Base-by-base conservation (phyloP, 345 rosid genomes). In the Hypericum androsaemum region DNA sequence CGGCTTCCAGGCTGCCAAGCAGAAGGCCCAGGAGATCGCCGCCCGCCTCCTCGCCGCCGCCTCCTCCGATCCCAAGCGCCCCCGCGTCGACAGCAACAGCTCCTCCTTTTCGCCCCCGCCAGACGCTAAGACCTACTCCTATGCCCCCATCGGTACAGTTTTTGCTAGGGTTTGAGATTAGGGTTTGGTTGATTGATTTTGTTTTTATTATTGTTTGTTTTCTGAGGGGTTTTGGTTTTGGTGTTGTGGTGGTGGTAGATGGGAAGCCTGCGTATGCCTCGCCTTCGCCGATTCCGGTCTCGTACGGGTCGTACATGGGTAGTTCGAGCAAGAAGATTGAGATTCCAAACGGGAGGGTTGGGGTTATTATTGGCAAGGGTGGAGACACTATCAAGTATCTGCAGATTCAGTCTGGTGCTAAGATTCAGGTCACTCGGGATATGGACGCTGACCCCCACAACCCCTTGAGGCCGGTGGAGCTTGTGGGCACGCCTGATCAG, bases 311-410 rank as follows among this genome's bases (percentile, higher is more conserved):
- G 37, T 47, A 22, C 46, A 42, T 16, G 60, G 56, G 37, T 43
- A 39, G 42, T 7, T 45, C 43, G 10, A 47, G 41, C 42, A 57
- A 45, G 58, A 64, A 7, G 46, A 58, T 58, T 9, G 39, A 41
- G 8, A 52, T 64, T 58, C 69, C 69, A 7, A 64, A 53, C 53
- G 69, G 64, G 59, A 64, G 53, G 69, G 70, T 59, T 41, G 70
- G 70, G 7, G 60, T 65, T 28, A 60, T 59, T n/a, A 65, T 65
- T 16, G 64, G 70, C 22, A 65, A 59, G 54, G 69, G 64, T 40
- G 69, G 69, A 54, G 70, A 59, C 32, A 65, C 60, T 10, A 65
- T 59, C 6, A 59, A 65, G 22, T 11, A 53, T 44, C 41, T 59
- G 46, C 69, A 64, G 35, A 28, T 46, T 15, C 59, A 58, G 12